Evolutionary conservation across 768 basidiomycete genomes (phyloP), one percentile per base, ranked within the genome.

Genomic region (Psilocybe cubensis): DNA sequence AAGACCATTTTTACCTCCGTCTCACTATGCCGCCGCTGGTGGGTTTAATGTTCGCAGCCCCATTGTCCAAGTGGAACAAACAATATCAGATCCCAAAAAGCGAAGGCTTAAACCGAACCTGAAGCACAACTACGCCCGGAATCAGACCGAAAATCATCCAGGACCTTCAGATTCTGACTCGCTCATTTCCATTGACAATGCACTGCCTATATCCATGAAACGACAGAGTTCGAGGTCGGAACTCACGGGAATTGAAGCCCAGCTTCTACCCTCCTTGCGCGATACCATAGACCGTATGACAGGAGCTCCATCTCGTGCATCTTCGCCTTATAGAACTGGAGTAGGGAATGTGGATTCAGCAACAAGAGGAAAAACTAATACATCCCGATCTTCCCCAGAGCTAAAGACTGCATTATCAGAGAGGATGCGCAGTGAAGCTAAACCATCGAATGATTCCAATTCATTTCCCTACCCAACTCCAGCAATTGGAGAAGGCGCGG

Each of bases 211-310:
- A 40, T 42, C 33, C 24, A 33, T 54, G 9, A 21, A 55, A 29
- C 62, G 58, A 20, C 62, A 60, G 5, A 73, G 79, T 59, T 74
- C 81, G 51, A 70, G 83, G 17, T 75, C 71, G 10, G 83, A 83
- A 50, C 71, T 89, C 3, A 83, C 86, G 5, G 74, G 85, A 24
- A 68, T 89, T 27, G 89, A 92, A 60, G 74, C 83, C 0, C 82
- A 88, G 24, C 75, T 91, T 3, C 69, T 91, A 33, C 89, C 89
- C 8, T 86, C 88, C 17, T 74, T 92, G 31, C 78, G 83, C 40
- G 89, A 91, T 54, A 92, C 89, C 0, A 80, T 92, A 33, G 82
- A 87, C 62, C 81, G 83, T 44, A 92, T 91, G 89, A 91, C 89
- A 2, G 75, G 79, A 50, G 73, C 79, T 12, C 82, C 83, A 1